These are phyloP conservation scores for Metschnikowia aberdeeniae DNA, from an alignment of 805 yeast species.

Conservation along the genomic window DNA sequence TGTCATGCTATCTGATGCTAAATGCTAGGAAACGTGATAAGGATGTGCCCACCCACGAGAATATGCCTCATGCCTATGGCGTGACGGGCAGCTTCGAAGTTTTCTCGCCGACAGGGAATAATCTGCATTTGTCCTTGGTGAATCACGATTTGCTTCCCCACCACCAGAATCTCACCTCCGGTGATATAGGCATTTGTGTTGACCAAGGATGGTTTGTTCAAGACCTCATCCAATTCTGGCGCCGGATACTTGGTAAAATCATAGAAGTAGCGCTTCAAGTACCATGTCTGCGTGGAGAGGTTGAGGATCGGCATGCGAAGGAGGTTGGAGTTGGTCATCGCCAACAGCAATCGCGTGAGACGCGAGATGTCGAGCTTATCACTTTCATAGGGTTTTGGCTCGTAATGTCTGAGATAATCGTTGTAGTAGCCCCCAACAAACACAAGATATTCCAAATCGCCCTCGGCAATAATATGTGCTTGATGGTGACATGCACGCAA, in stretches of 20 bases:
- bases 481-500: constrained; percentile 40
- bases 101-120: constrained; percentile 27
- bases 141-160: constrained; percentile 32
- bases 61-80: constrained; percentile 19
- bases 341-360: constrained; percentile 27
- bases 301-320: constrained; percentile 35
- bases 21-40: constrained; percentile 35
- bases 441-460: constrained; percentile 31
- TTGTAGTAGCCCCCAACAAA: constrained; percentile 39
- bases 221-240: constrained; percentile 22
- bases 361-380: constrained; percentile 34
- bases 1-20: constrained; percentile 8
- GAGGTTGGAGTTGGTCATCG: constrained; percentile 24
- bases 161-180: constrained; percentile 32
- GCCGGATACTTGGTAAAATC: constrained; percentile 21
- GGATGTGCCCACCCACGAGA: constrained; percentile 35
- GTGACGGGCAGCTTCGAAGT: constrained; percentile 19
- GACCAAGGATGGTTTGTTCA: constrained; percentile 18
- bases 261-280: constrained; percentile 31
- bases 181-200: constrained; percentile 28
- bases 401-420: constrained; percentile 33
- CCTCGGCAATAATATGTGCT: constrained; percentile 30
- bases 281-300: constrained; percentile 40
- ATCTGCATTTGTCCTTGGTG: constrained; percentile 34
- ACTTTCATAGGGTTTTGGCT: constrained; percentile 26